These are phyloP conservation scores for Jatropha curcas DNA, from an alignment of 345 rosid species.

Conservation along the genomic window DNA sequence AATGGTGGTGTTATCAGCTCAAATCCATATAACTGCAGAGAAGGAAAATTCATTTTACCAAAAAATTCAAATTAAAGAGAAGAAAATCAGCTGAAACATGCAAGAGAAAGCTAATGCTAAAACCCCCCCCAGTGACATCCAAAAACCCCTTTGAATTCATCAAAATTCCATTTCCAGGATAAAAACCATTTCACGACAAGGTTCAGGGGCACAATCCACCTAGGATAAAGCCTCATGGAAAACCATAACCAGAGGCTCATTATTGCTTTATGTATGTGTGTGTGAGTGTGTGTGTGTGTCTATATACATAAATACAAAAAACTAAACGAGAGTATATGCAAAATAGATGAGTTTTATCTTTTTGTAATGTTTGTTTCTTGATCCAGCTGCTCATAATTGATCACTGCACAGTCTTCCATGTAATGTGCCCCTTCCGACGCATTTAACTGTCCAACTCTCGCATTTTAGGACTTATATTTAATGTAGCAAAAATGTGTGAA, in stretches of 20 bases:
- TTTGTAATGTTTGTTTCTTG: neutral
- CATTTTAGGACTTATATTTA: neutral
- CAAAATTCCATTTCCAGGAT: neutral
- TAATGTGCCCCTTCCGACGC: neutral
- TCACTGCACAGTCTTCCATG: neutral
- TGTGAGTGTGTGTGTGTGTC: too few relatives aligned
- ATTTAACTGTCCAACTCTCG: neutral
- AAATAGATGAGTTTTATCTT: neutral
- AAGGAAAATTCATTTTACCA: neutral
- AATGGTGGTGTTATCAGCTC: neutral
- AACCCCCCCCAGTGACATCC: neutral
- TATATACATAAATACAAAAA: too few relatives aligned
- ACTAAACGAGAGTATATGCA: neutral
- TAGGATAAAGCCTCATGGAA: neutral
- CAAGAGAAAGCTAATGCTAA: conserved; percentile 2
- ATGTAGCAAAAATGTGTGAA: neutral
- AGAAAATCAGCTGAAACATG: neutral
- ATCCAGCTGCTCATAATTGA: neutral
- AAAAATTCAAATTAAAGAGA: neutral
- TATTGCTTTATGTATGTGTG: too few relatives aligned
- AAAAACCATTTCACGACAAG: neutral
- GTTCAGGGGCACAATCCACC: neutral
- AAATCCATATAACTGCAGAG: neutral
- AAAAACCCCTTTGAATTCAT: too few relatives aligned
- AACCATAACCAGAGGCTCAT: neutral